A percentile compares a stretch with the other conserved stretches of the same genome.
Evolutionary conservation across 495 filamentous ascomycete genomes (phyloP).

Genomic region (Daldinia grandis): DNA sequence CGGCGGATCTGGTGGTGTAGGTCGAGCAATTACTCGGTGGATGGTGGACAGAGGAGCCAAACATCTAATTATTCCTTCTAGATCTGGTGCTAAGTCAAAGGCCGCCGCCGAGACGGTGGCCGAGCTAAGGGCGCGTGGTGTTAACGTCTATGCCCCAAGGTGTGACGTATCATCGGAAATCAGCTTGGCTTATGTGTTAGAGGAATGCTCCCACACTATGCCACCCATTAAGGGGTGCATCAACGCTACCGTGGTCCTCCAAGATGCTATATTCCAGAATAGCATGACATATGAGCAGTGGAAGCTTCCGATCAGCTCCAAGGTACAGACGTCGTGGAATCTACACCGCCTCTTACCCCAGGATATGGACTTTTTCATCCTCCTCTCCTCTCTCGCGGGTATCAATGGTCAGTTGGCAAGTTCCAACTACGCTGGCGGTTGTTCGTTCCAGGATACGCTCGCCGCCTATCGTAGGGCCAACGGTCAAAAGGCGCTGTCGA

Average conservation of each 20-base stretch:
- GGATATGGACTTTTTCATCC: constrained; percentile 65
- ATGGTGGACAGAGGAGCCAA: constrained; percentile 34
- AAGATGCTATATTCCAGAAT: constrained; percentile 55
- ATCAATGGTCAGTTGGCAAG: constrained; percentile 58
- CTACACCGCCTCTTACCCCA: constrained; percentile 53
- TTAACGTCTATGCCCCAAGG: constrained; percentile 33
- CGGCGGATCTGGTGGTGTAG: constrained; percentile 34
- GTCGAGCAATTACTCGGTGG: constrained; percentile 31
- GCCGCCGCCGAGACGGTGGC: constrained; percentile 31
- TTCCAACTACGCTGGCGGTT: constrained; percentile 66
- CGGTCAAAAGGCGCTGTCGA: constrained; percentile 44
- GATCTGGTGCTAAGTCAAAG: constrained; percentile 28
- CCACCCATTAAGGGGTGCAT: constrained; percentile 62
- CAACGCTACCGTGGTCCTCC: constrained; percentile 55
- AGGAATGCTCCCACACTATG: constrained; percentile 39
- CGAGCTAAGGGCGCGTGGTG: constrained; percentile 28
- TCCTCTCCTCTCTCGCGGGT: constrained; percentile 52
- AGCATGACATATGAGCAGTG: constrained; percentile 53
- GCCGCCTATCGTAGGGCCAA: constrained; percentile 42
- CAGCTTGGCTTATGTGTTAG: constrained; percentile 12
- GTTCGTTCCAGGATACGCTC: constrained; percentile 60
- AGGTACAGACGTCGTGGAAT: constrained; percentile 55
- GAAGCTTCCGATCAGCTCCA: constrained; percentile 46
- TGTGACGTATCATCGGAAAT: constrained; percentile 49
- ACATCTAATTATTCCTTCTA: constrained; percentile 35